A percentile compares a stretch with the other conserved stretches of the same genome.
Evolutionary conservation across 106 monocot species (phyloP).

Genomic region (Triglochin maritima): DNA sequence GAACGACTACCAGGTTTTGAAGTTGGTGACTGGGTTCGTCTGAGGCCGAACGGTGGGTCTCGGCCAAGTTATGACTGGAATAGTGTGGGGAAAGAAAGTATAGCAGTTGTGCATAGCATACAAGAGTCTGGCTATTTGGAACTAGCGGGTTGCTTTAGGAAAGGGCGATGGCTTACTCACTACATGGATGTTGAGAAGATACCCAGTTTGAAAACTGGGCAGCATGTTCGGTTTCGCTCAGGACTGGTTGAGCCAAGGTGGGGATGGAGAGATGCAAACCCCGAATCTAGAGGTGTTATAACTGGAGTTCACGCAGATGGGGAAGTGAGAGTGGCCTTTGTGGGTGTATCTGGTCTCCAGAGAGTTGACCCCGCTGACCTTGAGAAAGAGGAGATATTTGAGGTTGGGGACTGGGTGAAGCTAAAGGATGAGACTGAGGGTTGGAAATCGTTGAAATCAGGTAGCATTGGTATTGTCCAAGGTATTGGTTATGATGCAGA

Average conservation of each 20-base stretch:
- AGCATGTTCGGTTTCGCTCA: conserved; percentile 62
- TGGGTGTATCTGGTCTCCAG: conserved; percentile 58
- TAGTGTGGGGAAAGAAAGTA: conserved; percentile 70
- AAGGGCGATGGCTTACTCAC: conserved; percentile 80
- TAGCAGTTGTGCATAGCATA: conserved; percentile 94
- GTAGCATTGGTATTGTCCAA: conserved; percentile 83
- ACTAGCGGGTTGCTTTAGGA: conserved; percentile 87
- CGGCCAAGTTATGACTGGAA: conserved; percentile 95
- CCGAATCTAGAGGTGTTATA: conserved; percentile 78
- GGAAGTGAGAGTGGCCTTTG: conserved; percentile 81
- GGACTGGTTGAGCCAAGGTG: conserved; percentile 86
- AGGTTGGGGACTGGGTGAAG: conserved; percentile 91
- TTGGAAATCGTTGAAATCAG: conserved; percentile 74
- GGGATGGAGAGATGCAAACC: conserved; percentile 85
- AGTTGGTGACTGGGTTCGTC: conserved; percentile 95
- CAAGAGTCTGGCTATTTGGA: conserved; percentile 93
- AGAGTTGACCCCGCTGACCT: conserved; percentile 92
- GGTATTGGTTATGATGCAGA: conserved; percentile 69
- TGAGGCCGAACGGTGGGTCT: conserved; percentile 53
- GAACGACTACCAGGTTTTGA: conserved; percentile 92
- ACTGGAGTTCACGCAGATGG: conserved; percentile 82
- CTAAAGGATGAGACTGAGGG: conserved; percentile 29
- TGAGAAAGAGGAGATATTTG: conserved; percentile 69
- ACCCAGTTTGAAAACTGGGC: conserved; percentile 55
- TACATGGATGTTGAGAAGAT: conserved; percentile 94